Conservation (phyloP, 768 basidiomycete genomes). For the Amylocystis lapponica region DNA sequence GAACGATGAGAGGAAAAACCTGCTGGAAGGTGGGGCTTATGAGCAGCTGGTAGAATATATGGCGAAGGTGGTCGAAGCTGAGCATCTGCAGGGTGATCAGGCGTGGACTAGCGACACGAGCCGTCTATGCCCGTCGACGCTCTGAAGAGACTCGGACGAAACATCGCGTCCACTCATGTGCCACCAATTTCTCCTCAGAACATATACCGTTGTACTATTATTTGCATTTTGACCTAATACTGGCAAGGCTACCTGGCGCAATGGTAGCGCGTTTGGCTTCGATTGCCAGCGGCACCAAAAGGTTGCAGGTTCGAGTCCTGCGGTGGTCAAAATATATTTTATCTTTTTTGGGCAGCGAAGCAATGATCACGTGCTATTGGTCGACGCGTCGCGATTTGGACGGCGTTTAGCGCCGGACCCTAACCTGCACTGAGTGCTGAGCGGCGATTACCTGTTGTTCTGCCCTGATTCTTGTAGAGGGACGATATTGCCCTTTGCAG, state of each 20-base stretch:
- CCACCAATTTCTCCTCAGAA: too few relatives aligned
- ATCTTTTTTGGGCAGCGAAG: not conserved
- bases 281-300: conserved; percentile 66
- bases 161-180: too few relatives aligned
- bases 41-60: conserved; percentile 10
- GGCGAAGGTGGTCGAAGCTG: conserved; percentile 7
- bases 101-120: conserved; percentile 9
- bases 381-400: too few relatives aligned
- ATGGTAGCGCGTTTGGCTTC: conserved; percentile 97
- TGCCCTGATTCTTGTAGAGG: too few relatives aligned
- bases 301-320: conserved; percentile 97
- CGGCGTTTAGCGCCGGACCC: too few relatives aligned
- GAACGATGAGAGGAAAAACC: conserved; percentile 47
- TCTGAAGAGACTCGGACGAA: too few relatives aligned
- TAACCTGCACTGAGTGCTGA: too few relatives aligned
- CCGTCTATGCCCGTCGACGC: too few relatives aligned
- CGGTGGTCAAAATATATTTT: conserved; percentile 55
- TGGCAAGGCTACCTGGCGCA: conserved; percentile 71
- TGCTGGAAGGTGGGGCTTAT: conserved; percentile 39
- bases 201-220: too few relatives aligned
- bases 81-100: conserved; percentile 12
- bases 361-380: too few relatives aligned
- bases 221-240: not conserved
- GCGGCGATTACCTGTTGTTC: too few relatives aligned
- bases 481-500: too few relatives aligned